phyloP scores from a whole-genome alignment of 225 moss, liverwort and hornwort genomes.

The Sphagnum tenellum region DNA sequence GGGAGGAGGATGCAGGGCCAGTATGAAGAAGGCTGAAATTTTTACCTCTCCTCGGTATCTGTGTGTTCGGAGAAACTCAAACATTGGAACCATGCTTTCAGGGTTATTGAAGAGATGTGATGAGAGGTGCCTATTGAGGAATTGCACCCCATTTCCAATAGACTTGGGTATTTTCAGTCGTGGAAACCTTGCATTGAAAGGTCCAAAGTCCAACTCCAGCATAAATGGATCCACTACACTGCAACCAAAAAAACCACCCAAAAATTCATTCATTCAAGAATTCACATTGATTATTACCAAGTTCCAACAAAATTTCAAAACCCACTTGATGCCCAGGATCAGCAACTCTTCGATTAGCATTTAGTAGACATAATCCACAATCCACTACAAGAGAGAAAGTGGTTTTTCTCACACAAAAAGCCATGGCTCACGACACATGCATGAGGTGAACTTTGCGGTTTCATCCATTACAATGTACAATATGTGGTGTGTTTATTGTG shows the following conservation, averaged over 20 bases:
- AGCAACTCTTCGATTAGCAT: too few species aligned
- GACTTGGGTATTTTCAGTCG: conserved; percentile 33
- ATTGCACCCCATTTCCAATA: conserved; percentile 44
- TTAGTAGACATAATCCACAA: too few species aligned
- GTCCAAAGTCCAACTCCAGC: conserved; percentile 45
- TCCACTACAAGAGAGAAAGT: too few species aligned
- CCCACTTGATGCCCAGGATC: neutral
- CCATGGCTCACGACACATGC: too few species aligned
- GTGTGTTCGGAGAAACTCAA: conserved; percentile 36
- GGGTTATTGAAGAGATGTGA: conserved; percentile 30
- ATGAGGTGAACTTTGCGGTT: too few species aligned
- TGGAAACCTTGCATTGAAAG: conserved; percentile 37
- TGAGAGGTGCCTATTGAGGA: conserved; percentile 44
- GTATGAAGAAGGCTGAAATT: neutral
- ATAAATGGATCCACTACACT: conserved; percentile 17
- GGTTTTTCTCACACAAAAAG: too few species aligned
- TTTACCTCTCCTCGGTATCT: conserved; percentile 25
- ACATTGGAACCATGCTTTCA: conserved; percentile 31
- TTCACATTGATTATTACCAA: too few species aligned
- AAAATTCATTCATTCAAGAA: neutral
- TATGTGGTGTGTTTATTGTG: too few species aligned
- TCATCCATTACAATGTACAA: too few species aligned
- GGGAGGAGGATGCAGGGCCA: conserved; percentile 1
- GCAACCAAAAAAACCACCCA: neutral
- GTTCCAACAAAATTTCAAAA: neutral